phyloP scores from a whole-genome alignment of 495 filamentous ascomycete species.

The Immersiella caudata region DNA sequence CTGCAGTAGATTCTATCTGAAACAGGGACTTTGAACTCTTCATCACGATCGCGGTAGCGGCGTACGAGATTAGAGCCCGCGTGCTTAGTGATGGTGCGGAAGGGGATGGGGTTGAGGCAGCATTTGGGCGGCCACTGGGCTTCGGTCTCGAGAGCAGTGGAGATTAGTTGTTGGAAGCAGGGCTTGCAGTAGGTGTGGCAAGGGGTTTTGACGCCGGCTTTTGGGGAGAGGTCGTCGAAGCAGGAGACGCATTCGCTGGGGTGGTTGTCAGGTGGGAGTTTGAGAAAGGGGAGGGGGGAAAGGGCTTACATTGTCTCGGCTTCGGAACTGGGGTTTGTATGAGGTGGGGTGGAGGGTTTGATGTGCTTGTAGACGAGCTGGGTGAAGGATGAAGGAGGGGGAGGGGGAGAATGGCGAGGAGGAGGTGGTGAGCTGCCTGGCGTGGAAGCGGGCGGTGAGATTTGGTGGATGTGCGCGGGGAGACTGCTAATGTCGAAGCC shows the following conservation, averaged over 20 bases:
- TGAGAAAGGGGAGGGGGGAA: background rate
- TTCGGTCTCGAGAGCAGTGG: conserved; percentile 39
- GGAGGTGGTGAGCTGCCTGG: too few relatives aligned
- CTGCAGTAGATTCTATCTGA: conserved; percentile 45
- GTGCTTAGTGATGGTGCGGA: conserved; percentile 35
- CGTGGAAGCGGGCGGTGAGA: background rate
- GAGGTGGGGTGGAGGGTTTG: conserved; percentile 14
- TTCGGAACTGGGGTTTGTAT: background rate
- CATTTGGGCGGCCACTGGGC: conserved; percentile 52
- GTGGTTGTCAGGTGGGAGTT: background rate
- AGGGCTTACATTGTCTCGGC: background rate
- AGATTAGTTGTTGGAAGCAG: conserved; percentile 48
- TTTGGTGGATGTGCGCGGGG: background rate
- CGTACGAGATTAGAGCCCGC: conserved; percentile 25
- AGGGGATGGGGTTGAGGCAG: conserved; percentile 45
- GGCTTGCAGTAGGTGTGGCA: conserved; percentile 47
- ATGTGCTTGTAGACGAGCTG: conserved; percentile 21
- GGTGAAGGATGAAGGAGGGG: conserved; percentile 13
- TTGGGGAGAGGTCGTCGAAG: conserved; percentile 40
- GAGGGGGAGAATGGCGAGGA: background rate
- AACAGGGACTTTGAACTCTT: conserved; percentile 41
- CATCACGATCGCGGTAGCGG: conserved; percentile 35
- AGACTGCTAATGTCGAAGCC: background rate
- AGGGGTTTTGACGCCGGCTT: conserved; percentile 36
- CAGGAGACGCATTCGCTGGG: conserved; percentile 46